Conservation (phyloP, 208 protist species). For the Herpetomonas samuelpessoai region DNA sequence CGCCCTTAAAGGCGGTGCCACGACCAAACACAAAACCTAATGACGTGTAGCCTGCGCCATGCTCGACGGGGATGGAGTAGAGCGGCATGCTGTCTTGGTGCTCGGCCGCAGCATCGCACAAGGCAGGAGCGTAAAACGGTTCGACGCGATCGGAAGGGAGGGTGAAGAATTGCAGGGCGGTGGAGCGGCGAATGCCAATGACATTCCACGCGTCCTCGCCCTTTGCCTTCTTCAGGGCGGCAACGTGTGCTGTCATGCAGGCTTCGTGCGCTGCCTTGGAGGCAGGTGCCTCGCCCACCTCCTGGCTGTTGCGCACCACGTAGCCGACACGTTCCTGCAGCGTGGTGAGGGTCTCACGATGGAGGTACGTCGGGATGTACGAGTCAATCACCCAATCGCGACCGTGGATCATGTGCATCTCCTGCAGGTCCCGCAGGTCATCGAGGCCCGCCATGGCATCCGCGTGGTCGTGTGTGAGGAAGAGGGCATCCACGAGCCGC, state of each 20-base stretch:
- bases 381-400: constrained; percentile 21
- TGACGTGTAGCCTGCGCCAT: constrained; percentile 67
- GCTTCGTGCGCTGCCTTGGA: constrained; percentile 2
- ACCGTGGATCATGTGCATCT: constrained; percentile 39
- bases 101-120: constrained; percentile 3
- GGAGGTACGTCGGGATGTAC: constrained; percentile 33
- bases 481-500: constrained; percentile 63
- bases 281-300: constrained; percentile 29
- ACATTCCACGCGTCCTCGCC: constrained; percentile 36
- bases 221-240: constrained; percentile 12
- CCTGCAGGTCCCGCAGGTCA: constrained; percentile 89
- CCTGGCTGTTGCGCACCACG: constrained; percentile 72
- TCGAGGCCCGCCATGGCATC: constrained; percentile 84
- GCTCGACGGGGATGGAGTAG: constrained; percentile 77
- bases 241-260: background rate
- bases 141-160: constrained; percentile 37
- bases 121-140: constrained; percentile 45
- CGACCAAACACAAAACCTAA: constrained; percentile 85
- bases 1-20: constrained; percentile 48
- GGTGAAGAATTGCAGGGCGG: constrained; percentile 72
- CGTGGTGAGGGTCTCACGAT: constrained; percentile 12
- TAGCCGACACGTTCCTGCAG: constrained; percentile 34
- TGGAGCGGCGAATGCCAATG: constrained; percentile 81
- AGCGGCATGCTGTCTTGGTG: constrained; percentile 29
- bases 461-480: constrained; percentile 87